Base-by-base conservation (phyloP, 768 basidiomycete genomes). In the Rhodotorula toruloides region DNA sequence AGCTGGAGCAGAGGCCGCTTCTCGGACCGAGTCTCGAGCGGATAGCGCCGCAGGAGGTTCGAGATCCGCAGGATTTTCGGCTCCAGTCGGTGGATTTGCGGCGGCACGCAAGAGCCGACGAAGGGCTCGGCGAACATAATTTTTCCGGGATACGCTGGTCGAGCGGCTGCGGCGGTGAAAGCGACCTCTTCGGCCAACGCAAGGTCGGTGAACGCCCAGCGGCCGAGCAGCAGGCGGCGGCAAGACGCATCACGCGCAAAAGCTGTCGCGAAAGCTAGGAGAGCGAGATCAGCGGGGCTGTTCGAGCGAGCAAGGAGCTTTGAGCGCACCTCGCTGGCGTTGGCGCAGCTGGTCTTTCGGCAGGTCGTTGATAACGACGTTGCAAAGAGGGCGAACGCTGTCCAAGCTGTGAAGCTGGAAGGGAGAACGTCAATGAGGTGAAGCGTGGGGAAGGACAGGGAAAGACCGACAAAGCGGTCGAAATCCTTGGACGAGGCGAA, bases 171-270 rank as follows among this genome's bases (percentile, higher is more conserved):
- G 8, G 19, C 36, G 21, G 48, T 14, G 6, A 56, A 56, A 1
- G 42, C 39, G 42, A 64, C 13, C 42, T 37, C 17, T 34, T 64
- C 63, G 31, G 56, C 56, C 34, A 64, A 42, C 1, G 25, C 21
- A 12, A 57, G 42, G 49, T 64, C 56, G 49, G n/a, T n/a, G n/a
- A 58, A 42, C 2, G 44, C 64, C 64, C 64, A 65, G 14, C 58
- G 58, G 11, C 64, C 64, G 29, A 65, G 34, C 2, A 65, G 2
- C n/a, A 65, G 58, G 5, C 39, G 31, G 11, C 32, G 46, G 43
- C 54, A 56, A 9, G 29, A 10, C 5, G 54, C 36, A 17, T 42
- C 22, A 22, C 47, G 47, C 10, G 37, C 37, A 32, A 49, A 63
- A 25, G 36, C 22, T 37, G 39, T 25, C 6, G 61, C 54, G 55